Base-by-base conservation (phyloP, 805 yeast genomes). In the Nakazawaea pomicola region DNA sequence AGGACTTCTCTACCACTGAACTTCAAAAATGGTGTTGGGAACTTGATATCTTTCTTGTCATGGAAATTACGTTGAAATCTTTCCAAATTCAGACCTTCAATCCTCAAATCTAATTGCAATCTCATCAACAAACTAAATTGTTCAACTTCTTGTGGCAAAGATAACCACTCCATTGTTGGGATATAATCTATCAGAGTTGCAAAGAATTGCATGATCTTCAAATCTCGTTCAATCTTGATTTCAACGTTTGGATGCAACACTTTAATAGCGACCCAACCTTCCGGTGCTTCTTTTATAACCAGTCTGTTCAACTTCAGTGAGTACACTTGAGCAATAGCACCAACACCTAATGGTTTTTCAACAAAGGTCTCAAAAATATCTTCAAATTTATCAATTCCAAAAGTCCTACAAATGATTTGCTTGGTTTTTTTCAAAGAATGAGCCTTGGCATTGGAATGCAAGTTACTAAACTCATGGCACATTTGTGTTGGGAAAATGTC, bases 91-190 rank as follows among this genome's bases (percentile, higher is more conserved):
- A 82, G 65, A 1, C 93, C 93, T 57, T 93, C 99, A 28, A 93
- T 86, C 48, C 97, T 68, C 44, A 93, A 63, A 61, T 93, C 98
- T 43, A 93, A 65, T 60, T 93, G 99, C 37, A 87, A 59, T 29
- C 79, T 78, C 98, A 93, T 91, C 65, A 93, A 71, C 0, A 78
- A 65, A 1, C 87, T 74, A 57, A 93, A 93, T 53, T 90, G 93
- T 32, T 80, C 84, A 2, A 91, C 98, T 58, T 93, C 99, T 46
- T 83, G 91, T 0, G 98, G 99, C 36, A 93, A 65, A 3, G 96
- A 86, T 4, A 93, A 68, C 99, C 99, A 93, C 57, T 93, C 97
- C 95, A 93, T 87, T 0, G 95, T 88, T 4, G 99, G 99, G 5
- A 93, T 65, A 5, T 57, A 52, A 52, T 90, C 80, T 38, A 93